A percentile compares a stretch with the other conserved stretches of the same genome.
Evolutionary conservation across 371 early-diverging fungal species (phyloP).

Genomic region (Circinella umbellata): DNA sequence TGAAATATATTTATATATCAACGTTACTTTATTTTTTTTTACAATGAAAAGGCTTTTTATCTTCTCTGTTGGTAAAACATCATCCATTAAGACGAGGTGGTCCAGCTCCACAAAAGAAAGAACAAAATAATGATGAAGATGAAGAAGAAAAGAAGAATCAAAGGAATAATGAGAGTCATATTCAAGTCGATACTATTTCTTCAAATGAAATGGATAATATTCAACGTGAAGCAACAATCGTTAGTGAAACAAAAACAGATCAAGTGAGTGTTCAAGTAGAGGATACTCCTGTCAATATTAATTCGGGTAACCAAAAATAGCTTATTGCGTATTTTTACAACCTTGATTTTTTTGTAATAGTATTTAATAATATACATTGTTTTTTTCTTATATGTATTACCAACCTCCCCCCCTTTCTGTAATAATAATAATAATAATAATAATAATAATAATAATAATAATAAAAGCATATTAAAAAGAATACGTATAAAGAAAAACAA

Average conservation of each 20-base stretch:
- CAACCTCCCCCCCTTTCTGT: too few species aligned
- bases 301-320: too few species aligned
- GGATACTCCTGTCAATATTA: neutral
- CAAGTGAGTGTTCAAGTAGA: constrained; percentile 1
- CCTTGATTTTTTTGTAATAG: too few species aligned
- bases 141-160: neutral
- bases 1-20: neutral
- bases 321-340: too few species aligned
- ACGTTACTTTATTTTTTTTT: neutral
- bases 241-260: neutral
- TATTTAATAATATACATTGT: too few species aligned
- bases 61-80: constrained; percentile 17
- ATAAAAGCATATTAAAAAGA: too few species aligned
- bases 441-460: too few species aligned
- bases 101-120: neutral
- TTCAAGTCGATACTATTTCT: neutral
- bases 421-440: too few species aligned
- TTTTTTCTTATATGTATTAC: too few species aligned
- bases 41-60: constrained; percentile 14
- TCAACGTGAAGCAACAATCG: neutral
- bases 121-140: neutral
- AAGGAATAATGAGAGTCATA: neutral
- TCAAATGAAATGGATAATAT: neutral
- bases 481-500: too few species aligned
- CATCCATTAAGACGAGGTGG: constrained; percentile 7